phyloP scores from a whole-genome alignment of 805 yeast species.

The Clavispora fructus region DNA sequence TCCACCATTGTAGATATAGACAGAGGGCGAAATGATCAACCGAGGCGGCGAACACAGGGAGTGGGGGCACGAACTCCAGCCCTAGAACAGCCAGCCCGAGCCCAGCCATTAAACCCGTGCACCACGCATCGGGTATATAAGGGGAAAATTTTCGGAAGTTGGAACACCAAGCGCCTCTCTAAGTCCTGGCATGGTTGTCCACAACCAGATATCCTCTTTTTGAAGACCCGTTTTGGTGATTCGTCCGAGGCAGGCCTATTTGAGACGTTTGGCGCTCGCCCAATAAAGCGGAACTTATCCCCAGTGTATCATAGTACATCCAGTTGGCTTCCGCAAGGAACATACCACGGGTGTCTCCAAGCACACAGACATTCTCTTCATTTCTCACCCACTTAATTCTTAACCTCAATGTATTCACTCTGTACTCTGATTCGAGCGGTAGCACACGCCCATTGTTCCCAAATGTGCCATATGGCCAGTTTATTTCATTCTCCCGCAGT shows the following conservation, averaged over 20 bases:
- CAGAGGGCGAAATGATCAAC: neutral
- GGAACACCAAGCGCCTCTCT: slow-evolving; percentile 4
- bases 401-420: neutral
- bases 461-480: no score
- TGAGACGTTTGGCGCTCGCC: slow-evolving; percentile 15
- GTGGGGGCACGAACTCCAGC: neutral
- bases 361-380: slow-evolving; percentile 34
- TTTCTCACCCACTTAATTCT: neutral
- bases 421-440: no score
- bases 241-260: slow-evolving; percentile 30
- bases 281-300: slow-evolving; percentile 18
- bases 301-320: slow-evolving; percentile 48
- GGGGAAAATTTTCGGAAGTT: neutral
- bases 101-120: slow-evolving; percentile 7
- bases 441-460: no score
- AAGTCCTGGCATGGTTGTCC: slow-evolving; percentile 12
- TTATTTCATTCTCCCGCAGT: no score
- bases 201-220: slow-evolving; percentile 22
- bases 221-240: slow-evolving; percentile 41
- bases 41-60: neutral
- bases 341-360: slow-evolving; percentile 46
- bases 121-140: slow-evolving; percentile 3
- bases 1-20: neutral
- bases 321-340: slow-evolving; percentile 17
- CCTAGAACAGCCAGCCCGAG: neutral